Evolutionary conservation across 371 early-diverging fungal species (phyloP).

Genomic region (Conidiobolus incongruus): DNA sequence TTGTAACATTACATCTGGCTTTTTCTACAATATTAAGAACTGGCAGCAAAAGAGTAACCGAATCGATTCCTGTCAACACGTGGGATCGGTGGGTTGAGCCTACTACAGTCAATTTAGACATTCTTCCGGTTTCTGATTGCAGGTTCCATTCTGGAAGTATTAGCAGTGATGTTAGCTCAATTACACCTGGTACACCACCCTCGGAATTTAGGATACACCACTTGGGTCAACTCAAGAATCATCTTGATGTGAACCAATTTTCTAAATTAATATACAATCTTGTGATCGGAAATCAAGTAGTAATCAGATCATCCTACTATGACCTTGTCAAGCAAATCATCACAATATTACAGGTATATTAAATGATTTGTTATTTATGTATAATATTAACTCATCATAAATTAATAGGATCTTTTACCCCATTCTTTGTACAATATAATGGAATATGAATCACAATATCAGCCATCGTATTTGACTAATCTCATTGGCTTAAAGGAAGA

Average conservation of each 20-base stretch:
- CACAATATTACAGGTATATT: constrained; percentile 10
- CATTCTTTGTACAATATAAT: constrained; percentile 4
- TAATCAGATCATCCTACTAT: constrained; percentile 13
- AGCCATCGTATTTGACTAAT: constrained; percentile 7
- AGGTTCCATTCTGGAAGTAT: not conserved
- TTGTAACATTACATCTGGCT: constrained; percentile 21
- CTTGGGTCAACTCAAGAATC: constrained; percentile 9
- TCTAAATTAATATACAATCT: constrained; percentile 15
- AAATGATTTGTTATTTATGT: not conserved
- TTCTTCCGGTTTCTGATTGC: not conserved
- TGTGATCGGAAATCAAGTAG: constrained; percentile 18
- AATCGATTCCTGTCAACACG: not conserved
- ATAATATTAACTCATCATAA: not conserved
- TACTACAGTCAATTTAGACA: constrained; percentile 3
- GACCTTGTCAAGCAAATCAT: constrained; percentile 11
- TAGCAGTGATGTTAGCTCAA: not conserved
- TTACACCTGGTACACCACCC: not conserved
- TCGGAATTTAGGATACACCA: constrained; percentile 8
- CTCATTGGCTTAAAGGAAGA: constrained; percentile 7
- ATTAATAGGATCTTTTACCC: constrained; percentile 9
- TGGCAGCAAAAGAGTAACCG: constrained; percentile 13
- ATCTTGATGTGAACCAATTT: constrained; percentile 11
- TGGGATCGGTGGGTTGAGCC: constrained; percentile 1
- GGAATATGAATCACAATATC: constrained; percentile 8
- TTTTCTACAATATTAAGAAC: constrained; percentile 25